These are phyloP conservation scores for Colletotrichum tofieldiae DNA, from an alignment of 2,329 filamentous ascomycete genomes.

Conservation along the genomic window DNA sequence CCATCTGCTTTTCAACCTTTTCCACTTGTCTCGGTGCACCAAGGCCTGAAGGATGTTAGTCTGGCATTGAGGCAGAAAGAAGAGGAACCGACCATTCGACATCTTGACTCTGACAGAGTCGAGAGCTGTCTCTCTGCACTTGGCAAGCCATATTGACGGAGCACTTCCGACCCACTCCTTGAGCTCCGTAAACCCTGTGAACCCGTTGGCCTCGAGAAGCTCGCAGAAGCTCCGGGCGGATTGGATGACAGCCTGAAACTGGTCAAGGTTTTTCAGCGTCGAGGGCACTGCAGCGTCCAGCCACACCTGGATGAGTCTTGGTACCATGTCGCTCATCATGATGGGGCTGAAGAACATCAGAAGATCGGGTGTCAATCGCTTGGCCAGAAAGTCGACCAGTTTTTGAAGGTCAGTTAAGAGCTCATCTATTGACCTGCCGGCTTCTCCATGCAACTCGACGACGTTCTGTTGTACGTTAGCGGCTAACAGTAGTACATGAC, in stretches of 20 bases:
- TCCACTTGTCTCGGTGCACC: conserved; percentile 81
- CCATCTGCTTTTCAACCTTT: conserved; percentile 85
- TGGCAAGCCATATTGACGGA: conserved; percentile 87
- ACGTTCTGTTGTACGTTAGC: conserved; percentile 55
- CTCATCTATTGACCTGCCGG: conserved; percentile 63
- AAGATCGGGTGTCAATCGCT: conserved; percentile 68
- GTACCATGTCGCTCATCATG: conserved; percentile 79
- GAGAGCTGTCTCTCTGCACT: conserved; percentile 85
- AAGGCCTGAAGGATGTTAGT: conserved; percentile 56
- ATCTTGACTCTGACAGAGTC: conserved; percentile 81
- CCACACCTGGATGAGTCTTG: conserved; percentile 80
- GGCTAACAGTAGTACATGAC: background rate
- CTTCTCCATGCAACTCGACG: conserved; percentile 59
- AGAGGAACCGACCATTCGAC: conserved; percentile 63
- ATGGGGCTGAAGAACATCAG: conserved; percentile 75
- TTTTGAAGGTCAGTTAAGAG: conserved; percentile 69
- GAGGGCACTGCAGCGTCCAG: conserved; percentile 83
- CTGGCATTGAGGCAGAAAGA: background rate
- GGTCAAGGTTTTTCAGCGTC: conserved; percentile 78
- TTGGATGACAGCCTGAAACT: conserved; percentile 80
- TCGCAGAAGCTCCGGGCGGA: conserved; percentile 76
- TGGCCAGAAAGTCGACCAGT: conserved; percentile 67
- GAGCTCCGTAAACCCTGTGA: conserved; percentile 75
- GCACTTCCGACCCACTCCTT: conserved; percentile 86
- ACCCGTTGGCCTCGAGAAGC: conserved; percentile 73